Evolutionary conservation across 805 yeast species (phyloP).

Genomic region (Cyberlindnera mrakii): DNA sequence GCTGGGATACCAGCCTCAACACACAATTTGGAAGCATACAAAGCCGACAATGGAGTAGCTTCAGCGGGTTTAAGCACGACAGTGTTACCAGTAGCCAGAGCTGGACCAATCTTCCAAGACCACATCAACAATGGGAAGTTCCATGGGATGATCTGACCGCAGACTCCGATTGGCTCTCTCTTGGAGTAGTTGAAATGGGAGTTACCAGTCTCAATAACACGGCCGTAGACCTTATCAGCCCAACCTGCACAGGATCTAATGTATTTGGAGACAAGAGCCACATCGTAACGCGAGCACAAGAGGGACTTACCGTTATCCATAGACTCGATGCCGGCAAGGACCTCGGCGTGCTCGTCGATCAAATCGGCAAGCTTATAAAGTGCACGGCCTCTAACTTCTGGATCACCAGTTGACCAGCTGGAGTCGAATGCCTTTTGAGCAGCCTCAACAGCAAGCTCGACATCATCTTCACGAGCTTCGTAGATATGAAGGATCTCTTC

Average conservation of each 20-base stretch:
- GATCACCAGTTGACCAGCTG: slow-evolving; percentile 67
- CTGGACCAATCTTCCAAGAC: slow-evolving; percentile 86
- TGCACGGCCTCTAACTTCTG: slow-evolving; percentile 54
- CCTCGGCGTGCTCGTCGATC: slow-evolving; percentile 66
- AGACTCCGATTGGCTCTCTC: slow-evolving; percentile 83
- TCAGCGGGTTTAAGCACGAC: slow-evolving; percentile 84
- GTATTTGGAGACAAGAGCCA: slow-evolving; percentile 61
- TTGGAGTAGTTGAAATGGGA: slow-evolving; percentile 59
- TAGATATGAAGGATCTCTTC: slow-evolving; percentile 61
- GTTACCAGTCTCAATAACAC: slow-evolving; percentile 52
- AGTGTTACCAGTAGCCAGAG: slow-evolving; percentile 80
- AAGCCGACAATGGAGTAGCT: slow-evolving; percentile 78
- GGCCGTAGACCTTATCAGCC: slow-evolving; percentile 66
- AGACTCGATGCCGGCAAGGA: slow-evolving; percentile 77
- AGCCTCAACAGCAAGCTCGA: slow-evolving; percentile 79
- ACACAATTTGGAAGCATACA: slow-evolving; percentile 57
- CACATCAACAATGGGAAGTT: slow-evolving; percentile 87
- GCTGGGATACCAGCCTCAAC: slow-evolving; percentile 77
- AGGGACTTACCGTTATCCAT: slow-evolving; percentile 87
- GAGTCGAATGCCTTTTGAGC: slow-evolving; percentile 72
- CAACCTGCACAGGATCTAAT: slow-evolving; percentile 82
- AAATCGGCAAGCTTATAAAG: slow-evolving; percentile 72
- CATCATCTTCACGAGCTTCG: slow-evolving; percentile 72
- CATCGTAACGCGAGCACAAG: slow-evolving; percentile 68
- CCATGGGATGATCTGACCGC: slow-evolving; percentile 91